phyloP scores from a whole-genome alignment of 768 basidiomycete species.

The Lactarius trivialis region DNA sequence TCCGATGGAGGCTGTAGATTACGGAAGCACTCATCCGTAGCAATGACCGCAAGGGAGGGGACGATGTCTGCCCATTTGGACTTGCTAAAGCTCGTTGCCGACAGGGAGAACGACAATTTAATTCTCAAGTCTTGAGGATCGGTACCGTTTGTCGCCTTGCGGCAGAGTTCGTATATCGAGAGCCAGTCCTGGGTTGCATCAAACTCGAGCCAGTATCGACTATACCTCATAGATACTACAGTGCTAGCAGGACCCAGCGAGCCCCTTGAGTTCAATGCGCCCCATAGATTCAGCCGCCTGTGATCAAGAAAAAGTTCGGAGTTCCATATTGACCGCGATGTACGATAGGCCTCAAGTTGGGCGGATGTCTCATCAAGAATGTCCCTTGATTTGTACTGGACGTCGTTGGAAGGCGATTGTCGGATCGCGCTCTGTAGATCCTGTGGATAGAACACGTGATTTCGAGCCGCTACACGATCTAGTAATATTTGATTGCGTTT shows the following conservation, averaged over 20 bases:
- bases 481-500: not conserved
- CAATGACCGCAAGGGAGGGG: not conserved
- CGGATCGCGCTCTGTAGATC: not conserved
- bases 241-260: not conserved
- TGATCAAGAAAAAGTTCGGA: not conserved
- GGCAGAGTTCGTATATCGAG: slow-evolving; percentile 8
- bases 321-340: slow-evolving; percentile 6
- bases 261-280: not conserved
- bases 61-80: not conserved
- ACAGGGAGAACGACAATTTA: not conserved
- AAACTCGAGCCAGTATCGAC: slow-evolving; percentile 10
- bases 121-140: not conserved
- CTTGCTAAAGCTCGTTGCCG: slow-evolving; percentile 3
- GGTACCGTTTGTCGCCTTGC: not conserved
- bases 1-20: not conserved
- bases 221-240: not conserved
- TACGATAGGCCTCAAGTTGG: not conserved
- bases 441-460: slow-evolving; percentile 3
- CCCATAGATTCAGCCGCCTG: not conserved
- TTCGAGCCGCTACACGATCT: slow-evolving; percentile 1
- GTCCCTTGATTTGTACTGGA: slow-evolving; percentile 6
- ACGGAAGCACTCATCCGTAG: not conserved
- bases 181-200: slow-evolving; percentile 10
- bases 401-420: not conserved
- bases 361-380: not conserved